phyloP scores from a whole-genome alignment of 2,329 filamentous ascomycete genomes.

The Penicillium rolfsii region DNA sequence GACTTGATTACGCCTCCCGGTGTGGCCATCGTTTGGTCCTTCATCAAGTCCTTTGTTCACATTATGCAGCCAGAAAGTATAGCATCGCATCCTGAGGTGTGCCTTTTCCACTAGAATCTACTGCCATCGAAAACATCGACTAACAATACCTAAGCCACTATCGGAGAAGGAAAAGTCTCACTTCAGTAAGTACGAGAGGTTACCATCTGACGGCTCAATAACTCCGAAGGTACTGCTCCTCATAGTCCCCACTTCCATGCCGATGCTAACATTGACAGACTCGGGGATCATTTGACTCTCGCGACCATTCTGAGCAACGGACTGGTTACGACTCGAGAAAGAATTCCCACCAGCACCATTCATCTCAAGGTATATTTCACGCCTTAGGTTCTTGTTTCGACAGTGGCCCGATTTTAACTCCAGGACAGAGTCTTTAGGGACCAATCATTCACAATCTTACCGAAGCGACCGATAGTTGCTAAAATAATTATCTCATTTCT shows the following conservation, averaged over 20 bases:
- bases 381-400: too few species aligned
- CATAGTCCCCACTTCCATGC: not conserved
- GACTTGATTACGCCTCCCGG: not conserved
- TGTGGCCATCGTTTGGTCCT: not conserved
- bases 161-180: not conserved
- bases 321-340: not conserved
- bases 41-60: not conserved
- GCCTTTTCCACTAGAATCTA: not conserved
- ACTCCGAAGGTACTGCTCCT: not conserved
- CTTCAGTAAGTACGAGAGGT: conserved; percentile 6
- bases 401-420: not conserved
- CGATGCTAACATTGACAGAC: not conserved
- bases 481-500: too few species aligned
- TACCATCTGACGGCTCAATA: conserved; percentile 2
- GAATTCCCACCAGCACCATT: not conserved
- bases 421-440: not conserved
- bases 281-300: not conserved
- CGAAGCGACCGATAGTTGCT: not conserved
- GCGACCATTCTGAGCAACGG: not conserved
- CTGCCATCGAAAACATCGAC: not conserved
- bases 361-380: not conserved
- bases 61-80: not conserved
- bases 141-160: not conserved
- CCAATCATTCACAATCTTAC: not conserved
- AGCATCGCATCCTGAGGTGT: not conserved